Base-by-base conservation (phyloP, 106 monocot species). In the Ottelia alismoides region DNA sequence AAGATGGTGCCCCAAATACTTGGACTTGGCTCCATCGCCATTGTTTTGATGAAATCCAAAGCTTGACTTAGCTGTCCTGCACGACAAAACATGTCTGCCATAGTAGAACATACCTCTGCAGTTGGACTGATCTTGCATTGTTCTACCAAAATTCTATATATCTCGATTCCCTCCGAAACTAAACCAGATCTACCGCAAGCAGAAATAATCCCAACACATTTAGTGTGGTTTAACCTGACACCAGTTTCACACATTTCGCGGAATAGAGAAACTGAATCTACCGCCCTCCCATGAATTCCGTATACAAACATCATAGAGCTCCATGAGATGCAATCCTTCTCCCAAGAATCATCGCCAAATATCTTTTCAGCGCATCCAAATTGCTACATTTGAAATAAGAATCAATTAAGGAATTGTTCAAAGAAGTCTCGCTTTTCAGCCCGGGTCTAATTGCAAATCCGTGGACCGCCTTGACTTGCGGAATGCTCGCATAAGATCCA, bases 241-340 rank as follows among this genome's bases (percentile, higher is more conserved):
- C 81, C 81, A 51, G 56, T 28, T 25, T 44, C 44, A 43, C 60
- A 61, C 79, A 89, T 76, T 65, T 63, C 27, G 29, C 65, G 27
- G 61, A 82, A 96, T 25, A 82, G 29, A 18, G 35, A 23, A 32
- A 85, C 45, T 27, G 88, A 72, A 55, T 85, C 84, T 35, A 70
- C 64, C 46, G 84, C 88, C 26, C 49, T 74, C 49, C 85, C 89
- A 67, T 89, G 88, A 57, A 74, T 47, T 12, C 76, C 85, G 53
- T 74, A 77, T 54, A 74, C 63, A 17, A 56, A 72, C 53, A 89
- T 57, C 71, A 96, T 89, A 1, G 74, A 74, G 49, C 78, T 71
- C 96, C 89, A 89, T n/a, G 96, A 89, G 31, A 96, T 82, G 11
- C 52, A 60, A 70, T 89, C 96, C 57, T 88, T 96, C 20, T 64